Base-by-base conservation (phyloP, 805 yeast species). In the Peterozyma xylosa region DNA sequence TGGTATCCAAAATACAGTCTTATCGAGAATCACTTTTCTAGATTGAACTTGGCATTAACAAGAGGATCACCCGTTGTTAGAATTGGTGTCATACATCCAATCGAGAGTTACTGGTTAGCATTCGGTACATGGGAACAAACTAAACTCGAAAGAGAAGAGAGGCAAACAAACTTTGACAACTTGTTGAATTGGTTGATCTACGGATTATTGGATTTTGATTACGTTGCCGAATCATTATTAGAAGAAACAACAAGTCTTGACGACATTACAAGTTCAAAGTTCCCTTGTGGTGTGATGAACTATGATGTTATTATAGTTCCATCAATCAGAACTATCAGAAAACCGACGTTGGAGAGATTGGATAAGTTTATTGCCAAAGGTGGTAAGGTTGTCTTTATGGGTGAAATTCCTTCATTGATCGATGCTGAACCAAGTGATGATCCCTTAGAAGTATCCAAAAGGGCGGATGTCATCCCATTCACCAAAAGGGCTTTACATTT, bases 81-180 rank as follows among this genome's bases (percentile, higher is more conserved):
- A 35, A 46, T 46, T 29, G 47, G 47, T 15, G 45, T 46, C n/a
- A 43, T 46, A 16, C 48, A 46, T 35, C 48, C 48, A 9, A 46
- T 46, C 15, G 48, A 46, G 17, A 42, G 42, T 35, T 46, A 46
- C 36, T 46, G 48, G 48, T 37, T 46, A 15, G 43, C 41, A 11
- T 46, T 38, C 27, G 48, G 48, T 9, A 33, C 48, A 9, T 46
- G 48, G 48, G 38, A 46, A 41, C 17, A 42, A 17, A 38, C 48
- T 21, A 30, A 35, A 17, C 29, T 17, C 5, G 48, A 46, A 37
- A 37, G 48, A 30, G 43, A 38, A 15, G 46, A 46, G 30, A 33
- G 48, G 32, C 41, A 36, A 34, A 14, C 32, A 3, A 46, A 43
- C 33, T 46, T 46, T 33, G 48, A 46, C 33, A 42, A 39, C 37